A percentile compares a stretch with the other conserved stretches of the same genome.
phyloP scores from a whole-genome alignment of 1,139 yeast species.

The Yamadazyma taylorii region DNA sequence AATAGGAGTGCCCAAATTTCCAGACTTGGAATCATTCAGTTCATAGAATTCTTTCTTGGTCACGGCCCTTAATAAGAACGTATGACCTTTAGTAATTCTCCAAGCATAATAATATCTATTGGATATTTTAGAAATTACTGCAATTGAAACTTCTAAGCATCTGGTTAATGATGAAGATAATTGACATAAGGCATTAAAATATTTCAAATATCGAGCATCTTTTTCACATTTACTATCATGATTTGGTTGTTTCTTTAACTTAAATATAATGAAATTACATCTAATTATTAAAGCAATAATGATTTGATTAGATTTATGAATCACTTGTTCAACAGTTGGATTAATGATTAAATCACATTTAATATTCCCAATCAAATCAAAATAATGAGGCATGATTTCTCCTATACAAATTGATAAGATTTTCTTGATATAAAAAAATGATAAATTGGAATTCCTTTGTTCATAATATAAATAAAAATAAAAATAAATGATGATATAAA shows the following conservation, averaged over 20 bases:
- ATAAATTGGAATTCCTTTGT: conserved; percentile 21
- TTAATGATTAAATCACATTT: conserved; percentile 43
- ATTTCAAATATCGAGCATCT: conserved; percentile 20
- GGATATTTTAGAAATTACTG: conserved; percentile 38
- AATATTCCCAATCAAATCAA: conserved; percentile 31
- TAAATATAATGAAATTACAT: conserved; percentile 23
- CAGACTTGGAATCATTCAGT: conserved; percentile 16
- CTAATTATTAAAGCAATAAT: conserved; percentile 33
- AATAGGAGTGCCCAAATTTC: conserved; percentile 11
- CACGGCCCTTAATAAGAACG: conserved; percentile 28
- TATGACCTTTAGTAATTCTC: conserved; percentile 49
- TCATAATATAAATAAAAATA: conserved; percentile 46
- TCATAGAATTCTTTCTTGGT: conserved; percentile 33
- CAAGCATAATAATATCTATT: conserved; percentile 51
- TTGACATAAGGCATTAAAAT: conserved; percentile 26
- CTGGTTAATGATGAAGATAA: conserved; percentile 33
- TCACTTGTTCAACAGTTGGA: conserved; percentile 40
- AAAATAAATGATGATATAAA: conserved; percentile 36
- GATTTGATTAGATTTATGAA: conserved; percentile 40
- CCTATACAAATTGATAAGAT: conserved; percentile 27
- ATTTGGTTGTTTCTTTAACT: conserved; percentile 16
- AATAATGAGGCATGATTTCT: conserved; percentile 43
- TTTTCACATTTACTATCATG: conserved; percentile 19
- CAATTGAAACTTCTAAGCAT: conserved; percentile 37
- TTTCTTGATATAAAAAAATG: conserved; percentile 39